Evolutionary conservation across 2,329 filamentous ascomycete genomes (phyloP).

Genomic region (Tolypocladium album): DNA sequence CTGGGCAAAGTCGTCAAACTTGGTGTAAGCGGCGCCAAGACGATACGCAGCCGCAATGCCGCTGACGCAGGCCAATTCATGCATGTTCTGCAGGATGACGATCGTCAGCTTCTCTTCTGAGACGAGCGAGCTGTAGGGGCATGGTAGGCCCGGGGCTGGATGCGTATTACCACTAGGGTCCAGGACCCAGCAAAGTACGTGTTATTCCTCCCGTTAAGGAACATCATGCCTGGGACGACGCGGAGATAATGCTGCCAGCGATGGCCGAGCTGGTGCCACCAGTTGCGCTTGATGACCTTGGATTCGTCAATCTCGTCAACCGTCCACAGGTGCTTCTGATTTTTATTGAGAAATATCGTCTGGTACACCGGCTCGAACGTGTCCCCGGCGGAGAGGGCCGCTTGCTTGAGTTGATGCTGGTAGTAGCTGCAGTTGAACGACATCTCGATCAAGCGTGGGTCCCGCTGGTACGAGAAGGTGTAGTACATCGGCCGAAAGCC

Average conservation of each 20-base stretch:
- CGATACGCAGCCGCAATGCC: slow-evolving; percentile 62
- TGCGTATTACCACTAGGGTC: slow-evolving; percentile 51
- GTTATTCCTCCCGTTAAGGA: slow-evolving; percentile 53
- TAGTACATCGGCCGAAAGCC: slow-evolving; percentile 56
- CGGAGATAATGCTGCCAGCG: slow-evolving; percentile 52
- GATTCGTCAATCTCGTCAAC: slow-evolving; percentile 45
- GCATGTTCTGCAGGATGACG: slow-evolving; percentile 41
- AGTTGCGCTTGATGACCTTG: slow-evolving; percentile 53
- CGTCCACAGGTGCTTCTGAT: slow-evolving; percentile 45
- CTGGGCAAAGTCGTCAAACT: slow-evolving; percentile 43
- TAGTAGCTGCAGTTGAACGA: slow-evolving; percentile 69
- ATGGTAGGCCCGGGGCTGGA: not conserved
- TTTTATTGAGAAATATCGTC: slow-evolving; percentile 54
- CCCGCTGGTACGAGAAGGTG: slow-evolving; percentile 46
- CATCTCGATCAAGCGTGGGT: slow-evolving; percentile 53
- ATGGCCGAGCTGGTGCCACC: slow-evolving; percentile 60
- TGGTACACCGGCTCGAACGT: slow-evolving; percentile 56
- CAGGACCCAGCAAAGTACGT: slow-evolving; percentile 57
- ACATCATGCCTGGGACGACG: slow-evolving; percentile 62
- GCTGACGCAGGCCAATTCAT: slow-evolving; percentile 60
- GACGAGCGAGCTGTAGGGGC: not conserved
- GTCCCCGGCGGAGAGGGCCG: slow-evolving; percentile 8
- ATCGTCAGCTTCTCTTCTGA: not conserved
- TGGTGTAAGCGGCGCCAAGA: slow-evolving; percentile 53
- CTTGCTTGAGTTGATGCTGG: slow-evolving; percentile 55